These are phyloP conservation scores for Centaurea solstitialis DNA, from an alignment of 129 eudicot genomes.

Conservation along the genomic window DNA sequence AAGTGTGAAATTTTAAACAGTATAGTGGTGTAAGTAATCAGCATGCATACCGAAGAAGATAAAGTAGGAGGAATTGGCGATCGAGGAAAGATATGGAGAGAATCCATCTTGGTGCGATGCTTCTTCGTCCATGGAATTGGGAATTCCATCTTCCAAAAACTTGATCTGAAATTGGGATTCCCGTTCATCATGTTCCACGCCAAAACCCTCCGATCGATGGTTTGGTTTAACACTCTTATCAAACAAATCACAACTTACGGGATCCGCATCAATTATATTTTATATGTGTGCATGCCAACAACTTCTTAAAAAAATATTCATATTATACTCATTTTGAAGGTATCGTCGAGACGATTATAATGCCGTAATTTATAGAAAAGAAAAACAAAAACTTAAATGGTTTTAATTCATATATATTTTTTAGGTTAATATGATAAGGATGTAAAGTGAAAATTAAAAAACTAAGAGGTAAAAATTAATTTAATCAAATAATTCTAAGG, in stretches of 20 bases:
- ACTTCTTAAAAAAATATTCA: too few relatives aligned
- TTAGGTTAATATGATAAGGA: too few relatives aligned
- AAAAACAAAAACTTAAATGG: too few relatives aligned
- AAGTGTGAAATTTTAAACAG: conserved; percentile 12
- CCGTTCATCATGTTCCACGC: conserved; percentile 28
- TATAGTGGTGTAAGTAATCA: not conserved
- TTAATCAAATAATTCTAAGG: too few relatives aligned
- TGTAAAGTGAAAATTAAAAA: too few relatives aligned
- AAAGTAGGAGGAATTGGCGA: not conserved
- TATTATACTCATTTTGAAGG: too few relatives aligned
- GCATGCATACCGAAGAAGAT: conserved; percentile 4
- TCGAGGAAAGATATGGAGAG: not conserved
- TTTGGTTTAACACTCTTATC: not conserved
- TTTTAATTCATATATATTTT: too few relatives aligned
- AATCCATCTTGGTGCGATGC: conserved; percentile 31
- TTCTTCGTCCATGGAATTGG: conserved; percentile 29
- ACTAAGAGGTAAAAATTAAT: too few relatives aligned
- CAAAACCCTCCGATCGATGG: conserved; percentile 12
- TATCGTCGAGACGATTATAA: too few relatives aligned
- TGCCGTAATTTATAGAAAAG: too few relatives aligned
- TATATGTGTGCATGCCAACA: not conserved
- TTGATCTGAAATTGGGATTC: conserved; percentile 36
- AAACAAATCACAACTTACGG: not conserved
- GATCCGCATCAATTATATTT: conserved; percentile 5
- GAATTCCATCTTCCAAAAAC: conserved; percentile 16